Evolutionary conservation across 1,284 basidiomycete genomes (phyloP).

Genomic region (Schizopora paradoxa): DNA sequence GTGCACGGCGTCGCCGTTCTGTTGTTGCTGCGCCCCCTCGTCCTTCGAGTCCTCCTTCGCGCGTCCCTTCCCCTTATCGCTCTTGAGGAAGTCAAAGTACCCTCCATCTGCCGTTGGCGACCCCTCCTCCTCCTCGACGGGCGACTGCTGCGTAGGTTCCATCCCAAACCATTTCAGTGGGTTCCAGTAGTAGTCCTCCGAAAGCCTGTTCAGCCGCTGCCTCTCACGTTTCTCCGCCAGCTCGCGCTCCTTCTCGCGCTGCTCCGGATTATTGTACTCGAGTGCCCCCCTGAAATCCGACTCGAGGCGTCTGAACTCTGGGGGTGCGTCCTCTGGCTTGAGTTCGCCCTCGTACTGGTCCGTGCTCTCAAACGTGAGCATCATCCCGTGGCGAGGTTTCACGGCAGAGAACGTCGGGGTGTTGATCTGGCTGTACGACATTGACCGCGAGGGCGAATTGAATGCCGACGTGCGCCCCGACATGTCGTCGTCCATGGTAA

Average conservation of each 20-base stretch:
- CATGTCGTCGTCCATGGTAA: too few species aligned
- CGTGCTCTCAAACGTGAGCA: constrained; percentile 25
- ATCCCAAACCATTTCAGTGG: constrained; percentile 52
- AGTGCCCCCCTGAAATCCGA: constrained; percentile 58
- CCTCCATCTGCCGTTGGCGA: too few species aligned
- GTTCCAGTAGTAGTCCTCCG: constrained; percentile 43
- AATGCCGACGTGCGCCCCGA: too few species aligned
- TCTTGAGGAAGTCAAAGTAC: constrained; percentile 30
- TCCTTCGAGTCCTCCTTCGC: constrained; percentile 14
- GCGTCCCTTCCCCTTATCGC: constrained; percentile 18
- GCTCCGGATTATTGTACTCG: constrained; percentile 38
- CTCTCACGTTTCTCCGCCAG: constrained; percentile 50
- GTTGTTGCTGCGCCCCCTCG: constrained; percentile 3
- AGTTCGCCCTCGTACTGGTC: constrained; percentile 18
- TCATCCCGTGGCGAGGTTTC: constrained; percentile 26
- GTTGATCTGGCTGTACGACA: too few species aligned
- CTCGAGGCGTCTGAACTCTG: constrained; percentile 28
- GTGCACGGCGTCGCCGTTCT: neutral
- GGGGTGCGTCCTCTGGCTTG: constrained; percentile 30
- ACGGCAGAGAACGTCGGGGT: too few species aligned
- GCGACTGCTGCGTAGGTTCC: constrained; percentile 13
- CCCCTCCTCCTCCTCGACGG: constrained; percentile 18
- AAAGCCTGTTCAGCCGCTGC: constrained; percentile 42
- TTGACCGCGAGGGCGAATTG: too few species aligned
- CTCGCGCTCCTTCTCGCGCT: constrained; percentile 37